Percentiles rank a stretch among this genome's conserved stretches.
phyloP scores from a whole-genome alignment of 2,329 filamentous ascomycete species.

The Thelonectria discophora region DNA sequence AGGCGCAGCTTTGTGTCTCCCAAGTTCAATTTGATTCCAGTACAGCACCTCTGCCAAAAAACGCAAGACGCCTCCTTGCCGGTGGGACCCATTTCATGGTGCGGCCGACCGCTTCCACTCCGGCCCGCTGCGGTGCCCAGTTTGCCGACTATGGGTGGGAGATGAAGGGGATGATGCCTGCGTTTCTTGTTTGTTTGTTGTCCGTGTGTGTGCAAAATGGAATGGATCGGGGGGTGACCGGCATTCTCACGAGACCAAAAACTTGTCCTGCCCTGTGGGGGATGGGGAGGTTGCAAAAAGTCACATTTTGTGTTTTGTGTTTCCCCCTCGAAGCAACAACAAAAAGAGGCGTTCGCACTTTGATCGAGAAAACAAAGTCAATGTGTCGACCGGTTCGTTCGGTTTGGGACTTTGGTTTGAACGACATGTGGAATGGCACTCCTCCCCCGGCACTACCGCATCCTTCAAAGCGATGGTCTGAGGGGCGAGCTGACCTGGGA shows the following conservation, averaged over 20 bases:
- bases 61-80: background rate
- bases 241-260: background rate
- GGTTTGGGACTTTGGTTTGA: background rate
- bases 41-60: too few relatives aligned
- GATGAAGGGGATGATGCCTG: background rate
- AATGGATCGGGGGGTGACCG: background rate
- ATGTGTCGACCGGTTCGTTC: background rate
- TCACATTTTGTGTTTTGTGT: background rate
- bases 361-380: background rate
- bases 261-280: background rate
- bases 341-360: background rate
- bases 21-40: slow-evolving; percentile 6
- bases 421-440: background rate
- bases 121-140: slow-evolving; percentile 3
- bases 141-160: slow-evolving; percentile 8
- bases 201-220: slow-evolving; percentile 6
- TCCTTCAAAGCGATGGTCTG: background rate
- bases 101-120: background rate
- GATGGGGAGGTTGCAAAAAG: background rate
- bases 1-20: background rate
- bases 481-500: background rate
- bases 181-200: background rate
- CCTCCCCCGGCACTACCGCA: background rate
- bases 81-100: slow-evolving; percentile 2
- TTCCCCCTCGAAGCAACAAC: too few relatives aligned